Evolutionary conservation across 1,139 yeast species (phyloP).

Genomic region (Hansenula lynferdii): DNA sequence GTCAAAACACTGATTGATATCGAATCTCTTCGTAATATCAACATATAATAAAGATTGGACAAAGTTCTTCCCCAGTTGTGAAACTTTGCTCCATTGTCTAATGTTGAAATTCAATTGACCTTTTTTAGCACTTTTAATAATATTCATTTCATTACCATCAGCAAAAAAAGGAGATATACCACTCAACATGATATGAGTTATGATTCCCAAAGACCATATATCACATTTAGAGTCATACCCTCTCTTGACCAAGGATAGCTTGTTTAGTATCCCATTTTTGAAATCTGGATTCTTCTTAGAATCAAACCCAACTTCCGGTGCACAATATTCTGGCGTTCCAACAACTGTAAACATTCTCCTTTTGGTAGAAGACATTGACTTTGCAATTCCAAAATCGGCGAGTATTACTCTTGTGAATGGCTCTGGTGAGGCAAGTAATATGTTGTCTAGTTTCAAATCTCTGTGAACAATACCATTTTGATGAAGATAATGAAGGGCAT

Average conservation of each 20-base stretch:
- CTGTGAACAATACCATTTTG: constrained; percentile 45
- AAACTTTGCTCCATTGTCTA: constrained; percentile 37
- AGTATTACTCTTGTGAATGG: constrained; percentile 47
- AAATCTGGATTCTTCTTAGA: constrained; percentile 19
- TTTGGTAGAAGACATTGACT: constrained; percentile 26
- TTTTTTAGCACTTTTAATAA: constrained; percentile 32
- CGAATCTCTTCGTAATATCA: constrained; percentile 33
- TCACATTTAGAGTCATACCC: constrained; percentile 58
- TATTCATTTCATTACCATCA: constrained; percentile 33
- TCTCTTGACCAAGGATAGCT: constrained; percentile 8
- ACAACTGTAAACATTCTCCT: constrained; percentile 50
- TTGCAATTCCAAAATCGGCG: constrained; percentile 69
- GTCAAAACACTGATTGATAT: constrained; percentile 30
- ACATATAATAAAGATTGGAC: constrained; percentile 35
- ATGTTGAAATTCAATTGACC: constrained; percentile 38
- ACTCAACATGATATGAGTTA: constrained; percentile 48
- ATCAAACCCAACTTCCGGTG: constrained; percentile 56
- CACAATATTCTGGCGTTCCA: constrained; percentile 66
- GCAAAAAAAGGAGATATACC: constrained; percentile 62
- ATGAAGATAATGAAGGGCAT: constrained; percentile 53
- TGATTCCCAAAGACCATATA: constrained; percentile 63
- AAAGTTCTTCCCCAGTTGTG: constrained; percentile 39
- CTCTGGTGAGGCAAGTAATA: constrained; percentile 45
- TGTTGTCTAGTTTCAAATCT: constrained; percentile 52
- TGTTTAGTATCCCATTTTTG: constrained; percentile 3